Evolutionary conservation across 2,329 filamentous ascomycete species (phyloP), one percentile per base, ranked within the genome.

Genomic region (Penicillium vulpinum): DNA sequence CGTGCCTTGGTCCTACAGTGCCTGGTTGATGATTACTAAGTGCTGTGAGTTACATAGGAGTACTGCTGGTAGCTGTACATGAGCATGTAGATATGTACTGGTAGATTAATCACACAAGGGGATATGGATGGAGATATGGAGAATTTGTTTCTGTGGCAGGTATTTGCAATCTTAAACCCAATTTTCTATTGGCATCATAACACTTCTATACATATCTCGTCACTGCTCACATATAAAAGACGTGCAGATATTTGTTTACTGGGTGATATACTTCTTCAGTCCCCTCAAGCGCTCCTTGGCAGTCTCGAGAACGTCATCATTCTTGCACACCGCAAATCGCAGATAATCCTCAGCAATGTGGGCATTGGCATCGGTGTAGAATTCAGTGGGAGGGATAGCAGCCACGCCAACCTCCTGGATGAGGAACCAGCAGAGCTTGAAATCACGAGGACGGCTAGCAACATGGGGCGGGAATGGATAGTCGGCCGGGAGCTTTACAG

Each of bases 391-490:
- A 18, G 94, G 94, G 61, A 99, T 97, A 9, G 93, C 92, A 3
- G 94, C 94, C 28, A 99, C 91, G 10, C 94, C 94, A 21, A 99
- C 81, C 79, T 99, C 93, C 73, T 92, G 92, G 76, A 99, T 99
- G 67, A 97, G 78, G 78, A 97, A 97, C 93, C 93, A 99, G 35
- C 87, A 86, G 45, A 99, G 84, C 81, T 96, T 91, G 78, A 97
- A 99, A 74, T 99, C 94, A 29, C 94, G 83, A 24, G 94, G 91
- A 2, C 94, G 85, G 69, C 82, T 87, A 15, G 89, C 90, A 35
- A 99, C 93, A 71, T 97, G 91, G 1, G 88, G 81, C 28, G 94
- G 94, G 80, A 97, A 97, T 0, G 88, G 84, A 74, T 97, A 99
- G 71, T 87, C 87, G 5, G 82, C 83, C 0, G 94, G 94, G 5